A percentile compares a stretch with the other conserved stretches of the same genome.
phyloP scores from a whole-genome alignment of 2,329 filamentous ascomycete species.

The Paecilomyces variotii region DNA sequence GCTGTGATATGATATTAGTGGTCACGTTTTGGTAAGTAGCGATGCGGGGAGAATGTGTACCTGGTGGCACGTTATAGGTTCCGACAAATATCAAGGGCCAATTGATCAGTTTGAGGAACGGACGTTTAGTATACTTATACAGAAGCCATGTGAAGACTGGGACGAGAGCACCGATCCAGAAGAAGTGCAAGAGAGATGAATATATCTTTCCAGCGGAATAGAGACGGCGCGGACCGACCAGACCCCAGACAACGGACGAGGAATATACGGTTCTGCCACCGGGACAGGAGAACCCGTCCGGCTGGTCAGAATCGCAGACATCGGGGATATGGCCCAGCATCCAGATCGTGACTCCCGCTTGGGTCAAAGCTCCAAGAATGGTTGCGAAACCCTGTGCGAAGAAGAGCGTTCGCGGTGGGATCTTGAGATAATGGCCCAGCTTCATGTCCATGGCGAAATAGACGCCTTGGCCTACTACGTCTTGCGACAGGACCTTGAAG shows the following conservation, averaged over 20 bases:
- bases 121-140: slow-evolving; percentile 18
- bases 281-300: slow-evolving; percentile 43
- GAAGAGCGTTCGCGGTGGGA: slow-evolving; percentile 42
- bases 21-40: not conserved
- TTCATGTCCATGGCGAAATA: slow-evolving; percentile 45
- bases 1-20: slow-evolving; percentile 7
- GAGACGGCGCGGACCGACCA: slow-evolving; percentile 43
- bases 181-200: slow-evolving; percentile 42
- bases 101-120: slow-evolving; percentile 29
- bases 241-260: slow-evolving; percentile 44
- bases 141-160: slow-evolving; percentile 30
- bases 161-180: slow-evolving; percentile 43
- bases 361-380: slow-evolving; percentile 39
- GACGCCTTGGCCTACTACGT: slow-evolving; percentile 38
- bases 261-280: slow-evolving; percentile 43
- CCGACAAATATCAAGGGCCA: slow-evolving; percentile 24
- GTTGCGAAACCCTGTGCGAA: slow-evolving; percentile 42
- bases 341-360: slow-evolving; percentile 31
- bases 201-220: slow-evolving; percentile 43
- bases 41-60: slow-evolving; percentile 4
- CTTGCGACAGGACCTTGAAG: slow-evolving; percentile 37
- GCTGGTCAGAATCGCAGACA: slow-evolving; percentile 35
- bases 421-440: slow-evolving; percentile 45
- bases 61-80: slow-evolving; percentile 19
- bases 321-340: slow-evolving; percentile 33